phyloP scores from a whole-genome alignment of 139 green algal genomes.

The Coccomyxa sp. region DNA sequence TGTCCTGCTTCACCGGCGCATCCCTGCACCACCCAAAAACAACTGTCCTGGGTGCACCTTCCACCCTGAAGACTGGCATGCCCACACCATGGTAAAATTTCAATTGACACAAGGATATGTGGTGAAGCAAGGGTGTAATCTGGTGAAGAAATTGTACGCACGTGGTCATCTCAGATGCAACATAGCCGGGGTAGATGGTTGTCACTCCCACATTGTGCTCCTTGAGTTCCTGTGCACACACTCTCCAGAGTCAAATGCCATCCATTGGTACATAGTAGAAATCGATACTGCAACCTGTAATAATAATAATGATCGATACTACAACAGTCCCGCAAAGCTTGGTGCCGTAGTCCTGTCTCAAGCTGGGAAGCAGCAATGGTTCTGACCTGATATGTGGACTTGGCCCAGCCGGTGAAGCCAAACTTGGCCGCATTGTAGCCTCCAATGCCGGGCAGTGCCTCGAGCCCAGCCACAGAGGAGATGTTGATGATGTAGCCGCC shows the following conservation, averaged over 20 bases:
- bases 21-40: background rate
- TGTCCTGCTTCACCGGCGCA: background rate
- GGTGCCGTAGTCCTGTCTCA: too few species aligned
- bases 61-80: too few species aligned
- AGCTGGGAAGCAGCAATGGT: background rate
- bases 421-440: background rate
- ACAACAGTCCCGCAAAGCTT: too few species aligned
- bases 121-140: too few species aligned
- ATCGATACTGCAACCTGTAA: too few species aligned
- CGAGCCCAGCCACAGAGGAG: background rate
- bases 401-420: background rate
- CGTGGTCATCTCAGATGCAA: background rate
- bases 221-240: background rate
- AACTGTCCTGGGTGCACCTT: too few species aligned
- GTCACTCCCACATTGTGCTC: background rate
- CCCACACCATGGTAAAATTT: too few species aligned
- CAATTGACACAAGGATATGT: too few species aligned
- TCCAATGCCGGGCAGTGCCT: background rate
- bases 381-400: background rate
- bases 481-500: background rate
- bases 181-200: background rate
- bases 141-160: background rate
- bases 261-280: too few species aligned
- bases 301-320: too few species aligned
- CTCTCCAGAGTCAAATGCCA: too few species aligned